A percentile compares a stretch with the other conserved stretches of the same genome.
phyloP scores from a whole-genome alignment of 23 red algal genomes.

The Gracilaria caudata region DNA sequence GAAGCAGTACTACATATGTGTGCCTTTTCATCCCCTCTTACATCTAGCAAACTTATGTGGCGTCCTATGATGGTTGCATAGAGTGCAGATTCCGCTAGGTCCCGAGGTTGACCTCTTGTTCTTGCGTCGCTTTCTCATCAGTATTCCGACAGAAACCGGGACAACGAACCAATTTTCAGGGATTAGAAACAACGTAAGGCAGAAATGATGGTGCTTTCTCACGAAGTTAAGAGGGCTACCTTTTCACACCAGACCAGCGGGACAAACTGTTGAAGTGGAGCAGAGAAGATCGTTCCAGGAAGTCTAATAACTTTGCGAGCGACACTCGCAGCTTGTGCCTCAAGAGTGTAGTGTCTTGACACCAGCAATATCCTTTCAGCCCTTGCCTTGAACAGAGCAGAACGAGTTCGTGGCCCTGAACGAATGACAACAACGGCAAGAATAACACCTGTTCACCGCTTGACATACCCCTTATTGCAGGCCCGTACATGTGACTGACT shows the following conservation, averaged over 20 bases:
- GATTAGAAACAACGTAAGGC: not conserved
- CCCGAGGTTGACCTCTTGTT: not conserved
- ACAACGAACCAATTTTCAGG: not conserved
- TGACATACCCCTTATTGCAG: too few species aligned
- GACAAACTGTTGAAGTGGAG: not conserved
- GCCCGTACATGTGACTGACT: too few species aligned
- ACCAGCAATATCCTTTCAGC: not conserved
- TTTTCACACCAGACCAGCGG: not conserved
- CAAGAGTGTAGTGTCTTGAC: not conserved
- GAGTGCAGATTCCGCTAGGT: not conserved
- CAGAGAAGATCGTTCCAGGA: not conserved
- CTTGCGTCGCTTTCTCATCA: not conserved
- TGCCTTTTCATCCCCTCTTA: not conserved
- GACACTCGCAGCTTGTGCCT: not conserved
- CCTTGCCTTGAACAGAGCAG: not conserved
- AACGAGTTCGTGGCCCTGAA: too few species aligned
- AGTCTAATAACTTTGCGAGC: not conserved
- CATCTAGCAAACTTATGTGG: not conserved
- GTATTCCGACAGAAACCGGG: not conserved
- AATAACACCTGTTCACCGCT: too few species aligned
- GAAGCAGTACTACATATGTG: not conserved
- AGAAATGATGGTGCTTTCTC: not conserved
- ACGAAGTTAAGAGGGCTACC: slow-evolving; percentile 2
- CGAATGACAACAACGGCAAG: too few species aligned
- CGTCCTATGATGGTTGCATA: not conserved